Percentiles rank a stretch among this genome's conserved stretches.
Conservation (phyloP, 306 rosid genomes). For the Astragalus membranaceus region DNA sequence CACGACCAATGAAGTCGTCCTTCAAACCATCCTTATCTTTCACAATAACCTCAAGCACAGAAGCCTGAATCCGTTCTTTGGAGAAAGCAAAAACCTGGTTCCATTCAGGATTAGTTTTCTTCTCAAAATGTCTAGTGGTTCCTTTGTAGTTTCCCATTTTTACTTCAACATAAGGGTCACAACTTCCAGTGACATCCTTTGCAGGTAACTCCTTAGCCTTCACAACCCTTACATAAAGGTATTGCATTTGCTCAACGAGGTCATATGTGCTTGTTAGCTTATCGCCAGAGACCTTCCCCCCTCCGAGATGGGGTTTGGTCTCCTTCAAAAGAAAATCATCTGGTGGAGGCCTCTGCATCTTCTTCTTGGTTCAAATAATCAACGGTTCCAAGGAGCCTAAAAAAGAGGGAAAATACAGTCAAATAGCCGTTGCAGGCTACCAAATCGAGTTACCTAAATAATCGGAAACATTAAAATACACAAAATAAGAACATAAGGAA, state of each 20-base stretch:
- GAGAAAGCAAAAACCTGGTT: slow-evolving; percentile 91
- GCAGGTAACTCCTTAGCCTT: slow-evolving; percentile 81
- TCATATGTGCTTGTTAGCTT: slow-evolving; percentile 92
- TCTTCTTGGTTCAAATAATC: slow-evolving; percentile 28
- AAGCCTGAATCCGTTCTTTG: slow-evolving; percentile 80
- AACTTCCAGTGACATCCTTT: slow-evolving; percentile 88
- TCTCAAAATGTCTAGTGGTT: slow-evolving; percentile 89
- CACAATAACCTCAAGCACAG: slow-evolving; percentile 75
- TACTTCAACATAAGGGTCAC: slow-evolving; percentile 89
- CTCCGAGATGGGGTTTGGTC: slow-evolving; percentile 95
- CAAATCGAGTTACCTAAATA: slow-evolving; percentile 37
- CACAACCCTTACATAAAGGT: slow-evolving; percentile 88
- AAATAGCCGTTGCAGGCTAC: slow-evolving; percentile 45
- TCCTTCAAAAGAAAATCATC: slow-evolving; percentile 92
- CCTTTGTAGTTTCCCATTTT: slow-evolving; percentile 93
- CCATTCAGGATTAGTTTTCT: slow-evolving; percentile 92
- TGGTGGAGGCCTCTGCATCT: slow-evolving; percentile 90
- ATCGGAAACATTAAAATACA: slow-evolving; percentile 34
- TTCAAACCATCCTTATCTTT: slow-evolving; percentile 84
- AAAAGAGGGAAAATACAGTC: slow-evolving; percentile 44
- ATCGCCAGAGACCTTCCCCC: slow-evolving; percentile 88
- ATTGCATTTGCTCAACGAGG: slow-evolving; percentile 99
- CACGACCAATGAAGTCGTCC: slow-evolving; percentile 85
- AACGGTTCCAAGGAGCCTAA: slow-evolving; percentile 50
- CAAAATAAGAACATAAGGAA: slow-evolving; percentile 15